Evolutionary conservation across 495 filamentous ascomycete species (phyloP).

Genomic region (Penicillium mononematosum): DNA sequence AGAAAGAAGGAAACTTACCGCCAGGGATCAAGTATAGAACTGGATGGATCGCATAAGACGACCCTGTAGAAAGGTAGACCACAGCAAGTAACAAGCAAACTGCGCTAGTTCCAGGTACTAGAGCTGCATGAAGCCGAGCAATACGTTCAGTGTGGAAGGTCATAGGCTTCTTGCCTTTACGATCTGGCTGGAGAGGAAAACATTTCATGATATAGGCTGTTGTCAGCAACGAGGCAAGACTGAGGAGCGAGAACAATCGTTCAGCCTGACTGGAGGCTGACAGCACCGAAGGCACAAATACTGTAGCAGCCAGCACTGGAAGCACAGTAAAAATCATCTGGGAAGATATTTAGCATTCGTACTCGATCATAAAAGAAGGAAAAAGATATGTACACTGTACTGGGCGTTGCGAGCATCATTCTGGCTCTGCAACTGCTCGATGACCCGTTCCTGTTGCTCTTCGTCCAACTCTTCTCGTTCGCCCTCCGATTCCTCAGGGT

Average conservation of each 20-base stretch:
- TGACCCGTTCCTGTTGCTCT: slow-evolving; percentile 74
- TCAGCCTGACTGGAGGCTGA: slow-evolving; percentile 20
- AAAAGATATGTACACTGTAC: slow-evolving; percentile 49
- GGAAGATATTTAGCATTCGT: slow-evolving; percentile 11
- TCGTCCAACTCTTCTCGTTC: slow-evolving; percentile 60
- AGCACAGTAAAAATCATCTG: slow-evolving; percentile 58
- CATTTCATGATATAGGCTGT: slow-evolving; percentile 54
- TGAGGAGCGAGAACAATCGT: slow-evolving; percentile 51
- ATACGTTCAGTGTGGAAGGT: slow-evolving; percentile 16
- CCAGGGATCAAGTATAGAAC: slow-evolving; percentile 37
- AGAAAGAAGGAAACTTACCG: slow-evolving; percentile 27
- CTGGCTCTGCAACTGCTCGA: slow-evolving; percentile 52
- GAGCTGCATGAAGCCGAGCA: slow-evolving; percentile 13
- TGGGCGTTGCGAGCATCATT: slow-evolving; percentile 58
- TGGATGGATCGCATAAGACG: slow-evolving; percentile 19
- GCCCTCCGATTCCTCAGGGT: slow-evolving; percentile 54
- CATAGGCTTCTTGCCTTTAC: slow-evolving; percentile 34
- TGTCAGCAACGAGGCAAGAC: slow-evolving; percentile 56
- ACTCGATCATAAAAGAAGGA: background rate
- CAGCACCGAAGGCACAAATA: slow-evolving; percentile 55
- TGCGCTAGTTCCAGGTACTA: slow-evolving; percentile 28
- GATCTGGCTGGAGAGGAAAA: slow-evolving; percentile 34
- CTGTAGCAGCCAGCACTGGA: slow-evolving; percentile 48
- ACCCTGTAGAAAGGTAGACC: slow-evolving; percentile 22
- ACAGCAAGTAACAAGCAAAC: slow-evolving; percentile 31